These are phyloP conservation scores for Knufia petricola DNA, from an alignment of 2,329 filamentous ascomycete species.

Conservation along the genomic window DNA sequence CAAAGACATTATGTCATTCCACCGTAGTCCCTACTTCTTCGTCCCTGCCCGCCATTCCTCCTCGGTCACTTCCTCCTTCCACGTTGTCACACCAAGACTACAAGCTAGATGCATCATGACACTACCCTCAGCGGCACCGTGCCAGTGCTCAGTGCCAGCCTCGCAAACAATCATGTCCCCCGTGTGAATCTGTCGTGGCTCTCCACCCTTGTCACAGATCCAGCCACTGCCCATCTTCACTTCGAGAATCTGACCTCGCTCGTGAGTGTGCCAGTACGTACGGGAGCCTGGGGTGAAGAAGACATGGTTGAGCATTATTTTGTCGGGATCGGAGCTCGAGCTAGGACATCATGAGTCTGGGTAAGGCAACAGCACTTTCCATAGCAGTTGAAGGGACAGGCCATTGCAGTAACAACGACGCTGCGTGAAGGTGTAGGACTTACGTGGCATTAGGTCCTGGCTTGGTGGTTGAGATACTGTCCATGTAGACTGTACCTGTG, in stretches of 20 bases:
- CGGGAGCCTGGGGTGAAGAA: conserved; percentile 36
- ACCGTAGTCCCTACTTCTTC: too few species aligned
- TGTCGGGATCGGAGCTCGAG: conserved; percentile 4
- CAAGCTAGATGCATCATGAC: conserved; percentile 35
- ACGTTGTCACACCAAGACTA: conserved; percentile 30
- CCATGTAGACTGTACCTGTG: conserved; percentile 2
- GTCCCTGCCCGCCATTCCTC: conserved; percentile 24
- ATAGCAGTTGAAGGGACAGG: too few species aligned
- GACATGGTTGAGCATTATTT: conserved; percentile 30
- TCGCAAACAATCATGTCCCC: conserved; percentile 36
- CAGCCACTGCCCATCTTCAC: conserved; percentile 34
- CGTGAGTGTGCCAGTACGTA: conserved; percentile 39
- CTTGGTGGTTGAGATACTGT: neutral
- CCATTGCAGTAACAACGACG: too few species aligned
- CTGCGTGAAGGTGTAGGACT: neutral
- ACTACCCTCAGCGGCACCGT: conserved; percentile 34
- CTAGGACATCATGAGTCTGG: too few species aligned
- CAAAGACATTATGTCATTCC: too few species aligned
- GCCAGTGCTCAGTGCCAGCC: conserved; percentile 37
- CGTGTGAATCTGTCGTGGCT: conserved; percentile 28
- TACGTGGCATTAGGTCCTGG: neutral
- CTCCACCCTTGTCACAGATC: conserved; percentile 35
- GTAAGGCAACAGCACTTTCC: too few species aligned
- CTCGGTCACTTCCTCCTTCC: conserved; percentile 30
- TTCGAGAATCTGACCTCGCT: conserved; percentile 35